Evolutionary conservation across 495 filamentous ascomycete species (phyloP).

Genomic region (Aspergillus cavernicola): DNA sequence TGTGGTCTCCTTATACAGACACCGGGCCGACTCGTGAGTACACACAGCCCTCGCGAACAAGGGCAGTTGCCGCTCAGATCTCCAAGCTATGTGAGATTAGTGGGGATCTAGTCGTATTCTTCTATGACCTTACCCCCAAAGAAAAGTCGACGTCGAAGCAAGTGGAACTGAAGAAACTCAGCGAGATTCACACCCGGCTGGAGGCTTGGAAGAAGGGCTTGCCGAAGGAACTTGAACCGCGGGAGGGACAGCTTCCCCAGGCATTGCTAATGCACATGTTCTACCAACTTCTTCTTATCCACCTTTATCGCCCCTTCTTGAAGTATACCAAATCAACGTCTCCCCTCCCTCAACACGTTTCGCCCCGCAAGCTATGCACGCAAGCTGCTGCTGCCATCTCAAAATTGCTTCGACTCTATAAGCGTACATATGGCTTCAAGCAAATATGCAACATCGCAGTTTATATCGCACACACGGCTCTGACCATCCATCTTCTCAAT

Average conservation of each 20-base stretch:
- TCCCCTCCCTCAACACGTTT: constrained; percentile 82
- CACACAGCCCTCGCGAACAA: constrained; percentile 76
- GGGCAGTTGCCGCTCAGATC: constrained; percentile 79
- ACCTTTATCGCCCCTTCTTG: constrained; percentile 93
- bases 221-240: constrained; percentile 82
- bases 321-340: constrained; percentile 79
- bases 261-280: constrained; percentile 98
- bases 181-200: constrained; percentile 83
- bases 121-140: constrained; percentile 75
- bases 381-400: constrained; percentile 85
- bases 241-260: constrained; percentile 82
- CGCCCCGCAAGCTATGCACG: constrained; percentile 84
- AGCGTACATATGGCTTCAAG: constrained; percentile 80
- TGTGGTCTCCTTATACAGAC: constrained; percentile 90
- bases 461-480: constrained; percentile 90
- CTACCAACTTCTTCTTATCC: constrained; percentile 92
- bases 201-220: constrained; percentile 88
- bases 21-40: constrained; percentile 63
- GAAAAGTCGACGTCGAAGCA: constrained; percentile 60
- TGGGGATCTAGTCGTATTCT: constrained; percentile 80
- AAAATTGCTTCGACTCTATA: constrained; percentile 88
- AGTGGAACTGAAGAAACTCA: constrained; percentile 88
- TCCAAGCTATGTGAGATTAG: constrained; percentile 87
- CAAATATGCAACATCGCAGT: constrained; percentile 95
- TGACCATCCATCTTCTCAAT: constrained; percentile 91